Evolutionary conservation across 2,329 filamentous ascomycete genomes (phyloP), one percentile per base, ranked within the genome.

Genomic region (Pseudogymnoascus sp.): DNA sequence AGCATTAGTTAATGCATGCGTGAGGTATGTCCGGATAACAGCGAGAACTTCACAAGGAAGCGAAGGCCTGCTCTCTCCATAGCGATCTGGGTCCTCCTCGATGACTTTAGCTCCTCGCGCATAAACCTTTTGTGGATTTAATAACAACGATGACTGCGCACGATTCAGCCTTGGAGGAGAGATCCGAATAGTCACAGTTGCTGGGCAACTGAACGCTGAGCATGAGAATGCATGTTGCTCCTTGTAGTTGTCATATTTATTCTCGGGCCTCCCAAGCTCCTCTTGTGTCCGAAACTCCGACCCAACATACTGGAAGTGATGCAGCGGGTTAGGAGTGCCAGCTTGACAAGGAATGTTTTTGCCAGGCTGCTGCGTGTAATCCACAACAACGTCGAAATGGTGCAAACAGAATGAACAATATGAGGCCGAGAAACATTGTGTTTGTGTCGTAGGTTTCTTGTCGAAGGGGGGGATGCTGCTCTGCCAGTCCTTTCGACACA

Each of bases 371-470:
- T 76, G 71, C 11, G 75, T 76, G 67, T 82, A 84, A 64, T 81
- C 79, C 35, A 87, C 78, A 9, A 75, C 75, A 21, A 90, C 71
- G 66, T 85, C 80, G 45, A 88, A 75, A 73, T 90, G 87, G 69
- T 80, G 79, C 60, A 84, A 81, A 71, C 88, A 90, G 64, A 77
- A 78, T 62, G 78, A 74, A 73, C 88, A 90, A 66, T 85, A 80
- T 3, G 85, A 79, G 14, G 86, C 81, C 28, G 88, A 77, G 67
- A 80, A 84, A 70, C 83, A 85, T 55, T 78, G 70, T 2, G 79
- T 78, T 5, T 71, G 64, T 33, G 67, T 66, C 63, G 74, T 71
- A 37, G 75, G 71, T 33, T 73, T 69, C 31, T 74, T 70, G 62
- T 80, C 78, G 9, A 75, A 71, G 16, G 62, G 69, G 52, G 74